Evolutionary conservation across 2,329 filamentous ascomycete species (phyloP), one percentile per base, ranked within the genome.

Genomic region (Thelonectria olida): DNA sequence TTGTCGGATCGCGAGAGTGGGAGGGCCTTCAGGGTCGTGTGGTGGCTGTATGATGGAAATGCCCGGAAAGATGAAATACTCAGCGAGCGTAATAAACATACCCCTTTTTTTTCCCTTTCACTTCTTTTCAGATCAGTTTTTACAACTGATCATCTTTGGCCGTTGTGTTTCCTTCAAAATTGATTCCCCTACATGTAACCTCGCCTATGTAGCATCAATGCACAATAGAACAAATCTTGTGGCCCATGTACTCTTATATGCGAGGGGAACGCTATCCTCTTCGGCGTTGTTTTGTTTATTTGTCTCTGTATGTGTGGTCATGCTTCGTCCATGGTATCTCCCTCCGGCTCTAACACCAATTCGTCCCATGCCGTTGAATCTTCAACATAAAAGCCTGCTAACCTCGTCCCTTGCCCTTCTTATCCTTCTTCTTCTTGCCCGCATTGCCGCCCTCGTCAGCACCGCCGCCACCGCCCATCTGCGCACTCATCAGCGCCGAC

Each of bases 1-100:
- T 88, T 70, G 80, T 84, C 3, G 84, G 83, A 61, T 83, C 82
- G 17, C 74, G 77, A 53, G 84, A 86, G 74, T 88, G 85, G 85
- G 84, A 86, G 66, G 80, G 79, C 13, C 68, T 87, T 57, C 82
- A 85, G 72, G 82, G 79, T 44, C 69, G 74, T 23, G 61, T 74
- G 36, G 69, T 64, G 15, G 66, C 67, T 63, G 69, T 73, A 62
- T 78, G 62, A 74, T 79, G 54, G 54, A 53, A 63, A 57, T 47
- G 42, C 34, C 45, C 39, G 10, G 62, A 10, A 34, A 10, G 58
- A 51, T 49, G 48, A 12, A 42, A 54, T 34, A 54, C 50, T 51
- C 49, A 44, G 54, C 31, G 55, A 58, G 61, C 44, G 61, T 53
- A 48, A 49, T 41, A 57, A 61, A 70, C 66, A 71, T 68, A 71